Evolutionary conservation across 345 rosid genomes (phyloP).

Genomic region (Euphorbia lathyris): DNA sequence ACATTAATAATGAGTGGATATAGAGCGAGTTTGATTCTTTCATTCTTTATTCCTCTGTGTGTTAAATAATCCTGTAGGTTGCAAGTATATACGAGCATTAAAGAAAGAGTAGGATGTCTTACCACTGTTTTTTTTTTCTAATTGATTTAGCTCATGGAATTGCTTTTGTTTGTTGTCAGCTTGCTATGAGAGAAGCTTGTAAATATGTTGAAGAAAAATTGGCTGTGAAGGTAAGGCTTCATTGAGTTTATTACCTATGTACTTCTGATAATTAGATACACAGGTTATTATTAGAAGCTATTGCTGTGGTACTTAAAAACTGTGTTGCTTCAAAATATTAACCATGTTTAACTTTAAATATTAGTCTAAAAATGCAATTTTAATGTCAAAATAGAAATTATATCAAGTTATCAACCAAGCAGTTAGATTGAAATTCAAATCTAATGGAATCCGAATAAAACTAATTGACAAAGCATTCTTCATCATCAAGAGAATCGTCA

Average conservation of each 20-base stretch:
- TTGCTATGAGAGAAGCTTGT: conserved; percentile 99
- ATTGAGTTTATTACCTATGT: not conserved
- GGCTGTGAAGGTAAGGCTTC: conserved; percentile 61
- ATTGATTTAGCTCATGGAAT: not conserved
- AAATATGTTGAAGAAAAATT: conserved; percentile 88
- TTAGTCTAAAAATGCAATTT: no score
- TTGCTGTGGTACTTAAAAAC: not conserved
- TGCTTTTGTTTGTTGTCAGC: conserved; percentile 41
- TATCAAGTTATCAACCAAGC: no score
- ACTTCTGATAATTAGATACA: not conserved
- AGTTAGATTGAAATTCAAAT: no score
- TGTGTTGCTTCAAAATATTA: no score
- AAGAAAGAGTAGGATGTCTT: not conserved
- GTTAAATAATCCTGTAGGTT: not conserved
- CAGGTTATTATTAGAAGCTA: not conserved
- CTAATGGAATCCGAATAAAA: no score
- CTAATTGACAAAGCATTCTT: no score
- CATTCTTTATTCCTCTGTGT: not conserved
- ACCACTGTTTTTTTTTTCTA: not conserved
- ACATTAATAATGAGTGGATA: conserved; percentile 94
- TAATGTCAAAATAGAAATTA: no score
- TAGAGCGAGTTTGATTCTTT: conserved; percentile 52
- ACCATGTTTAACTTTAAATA: no score
- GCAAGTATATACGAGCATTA: not conserved
- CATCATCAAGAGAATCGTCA: no score